These are phyloP conservation scores for Dalechampia spathulata DNA, from an alignment of 441 rosid species.

Conservation along the genomic window DNA sequence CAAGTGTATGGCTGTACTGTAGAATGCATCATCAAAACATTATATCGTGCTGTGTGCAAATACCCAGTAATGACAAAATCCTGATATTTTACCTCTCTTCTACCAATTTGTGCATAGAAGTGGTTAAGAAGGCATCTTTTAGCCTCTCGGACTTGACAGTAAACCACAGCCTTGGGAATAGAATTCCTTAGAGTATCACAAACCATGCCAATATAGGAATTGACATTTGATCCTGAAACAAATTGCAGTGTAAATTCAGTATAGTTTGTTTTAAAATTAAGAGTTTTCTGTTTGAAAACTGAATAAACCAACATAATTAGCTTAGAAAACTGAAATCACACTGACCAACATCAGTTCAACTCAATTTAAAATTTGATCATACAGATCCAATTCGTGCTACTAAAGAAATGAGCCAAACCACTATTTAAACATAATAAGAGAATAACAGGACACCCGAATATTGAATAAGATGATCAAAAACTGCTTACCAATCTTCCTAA, in stretches of 20 bases:
- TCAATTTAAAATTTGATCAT: no score
- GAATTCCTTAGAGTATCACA: conserved; percentile 82
- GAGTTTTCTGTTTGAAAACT: no score
- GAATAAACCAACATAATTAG: no score
- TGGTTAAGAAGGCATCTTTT: conserved; percentile 80
- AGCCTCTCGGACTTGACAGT: conserved; percentile 95
- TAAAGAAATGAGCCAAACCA: neutral
- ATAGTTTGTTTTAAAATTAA: no score
- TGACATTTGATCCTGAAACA: conserved; percentile 84
- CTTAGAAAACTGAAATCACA: no score
- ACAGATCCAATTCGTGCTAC: neutral
- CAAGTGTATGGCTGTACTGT: neutral
- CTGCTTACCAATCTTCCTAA: conserved; percentile 75
- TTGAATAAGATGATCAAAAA: neutral
- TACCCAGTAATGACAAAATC: neutral
- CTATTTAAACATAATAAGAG: neutral
- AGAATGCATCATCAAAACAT: neutral
- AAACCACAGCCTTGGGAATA: conserved; percentile 95
- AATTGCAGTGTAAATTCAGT: neutral
- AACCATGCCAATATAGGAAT: conserved; percentile 81
- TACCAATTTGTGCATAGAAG: conserved; percentile 86
- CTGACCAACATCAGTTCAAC: no score
- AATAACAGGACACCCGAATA: neutral
- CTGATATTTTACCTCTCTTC: conserved; percentile 62
- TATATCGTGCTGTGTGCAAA: neutral